These are phyloP conservation scores for Mallotus repandus DNA, from an alignment of 441 rosid species.

Conservation along the genomic window DNA sequence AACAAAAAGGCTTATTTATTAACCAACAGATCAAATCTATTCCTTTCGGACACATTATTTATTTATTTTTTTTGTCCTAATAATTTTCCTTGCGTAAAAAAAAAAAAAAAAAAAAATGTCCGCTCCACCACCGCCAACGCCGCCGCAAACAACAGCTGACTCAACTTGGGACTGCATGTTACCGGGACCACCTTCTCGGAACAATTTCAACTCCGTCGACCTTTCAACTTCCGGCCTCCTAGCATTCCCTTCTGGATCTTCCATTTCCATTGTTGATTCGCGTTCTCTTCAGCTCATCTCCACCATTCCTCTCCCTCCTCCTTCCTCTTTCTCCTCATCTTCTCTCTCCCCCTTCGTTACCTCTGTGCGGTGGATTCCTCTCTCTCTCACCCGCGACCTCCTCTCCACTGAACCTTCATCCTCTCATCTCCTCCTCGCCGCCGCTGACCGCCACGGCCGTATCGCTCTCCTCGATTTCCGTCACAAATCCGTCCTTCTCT, in stretches of 20 bases:
- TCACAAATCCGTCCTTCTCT: slow-evolving; percentile 55
- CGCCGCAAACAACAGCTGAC: not conserved
- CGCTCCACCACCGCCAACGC: too few species aligned
- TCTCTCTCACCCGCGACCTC: slow-evolving; percentile 66
- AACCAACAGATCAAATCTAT: too few species aligned
- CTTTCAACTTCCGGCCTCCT: slow-evolving; percentile 74
- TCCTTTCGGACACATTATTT: too few species aligned
- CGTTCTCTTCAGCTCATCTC: slow-evolving; percentile 84
- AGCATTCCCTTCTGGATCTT: slow-evolving; percentile 84
- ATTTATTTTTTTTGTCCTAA: too few species aligned
- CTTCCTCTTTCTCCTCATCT: slow-evolving; percentile 36
- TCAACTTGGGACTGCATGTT: slow-evolving; percentile 66
- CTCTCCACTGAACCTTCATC: slow-evolving; percentile 76
- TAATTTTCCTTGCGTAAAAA: too few species aligned
- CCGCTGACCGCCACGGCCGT: slow-evolving; percentile 90
- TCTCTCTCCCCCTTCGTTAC: slow-evolving; percentile 79
- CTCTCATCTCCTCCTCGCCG: slow-evolving; percentile 81
- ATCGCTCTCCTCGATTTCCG: slow-evolving; percentile 76
- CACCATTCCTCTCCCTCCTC: slow-evolving; percentile 77
- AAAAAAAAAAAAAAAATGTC: too few species aligned
- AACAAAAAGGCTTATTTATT: too few species aligned
- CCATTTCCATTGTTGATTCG: slow-evolving; percentile 70
- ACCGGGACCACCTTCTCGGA: slow-evolving; percentile 92
- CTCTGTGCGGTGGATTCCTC: slow-evolving; percentile 81
- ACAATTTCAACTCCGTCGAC: slow-evolving; percentile 90